phyloP scores from a whole-genome alignment of 1,139 yeast genomes.

The Lodderomyces theae region DNA sequence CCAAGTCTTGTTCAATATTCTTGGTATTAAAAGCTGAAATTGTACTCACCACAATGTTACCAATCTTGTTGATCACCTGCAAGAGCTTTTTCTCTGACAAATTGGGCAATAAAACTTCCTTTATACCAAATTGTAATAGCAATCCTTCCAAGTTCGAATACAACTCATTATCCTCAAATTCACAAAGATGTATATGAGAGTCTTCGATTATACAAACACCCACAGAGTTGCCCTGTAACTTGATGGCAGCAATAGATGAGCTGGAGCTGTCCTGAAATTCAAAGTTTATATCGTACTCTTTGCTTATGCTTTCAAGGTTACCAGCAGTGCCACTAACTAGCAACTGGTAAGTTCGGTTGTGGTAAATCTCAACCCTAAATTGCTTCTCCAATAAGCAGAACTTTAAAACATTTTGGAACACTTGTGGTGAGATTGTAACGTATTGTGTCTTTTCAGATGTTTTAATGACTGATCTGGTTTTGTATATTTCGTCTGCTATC shows the following conservation, averaged over 20 bases:
- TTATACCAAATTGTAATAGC: constrained; percentile 82
- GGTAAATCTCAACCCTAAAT: constrained; percentile 70
- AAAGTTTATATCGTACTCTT: constrained; percentile 51
- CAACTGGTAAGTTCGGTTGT: constrained; percentile 58
- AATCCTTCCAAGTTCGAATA: constrained; percentile 83
- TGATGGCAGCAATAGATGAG: constrained; percentile 76
- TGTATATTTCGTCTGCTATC: constrained; percentile 80
- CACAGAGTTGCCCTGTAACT: constrained; percentile 46
- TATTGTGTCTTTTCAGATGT: constrained; percentile 52
- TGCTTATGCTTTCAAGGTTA: constrained; percentile 54
- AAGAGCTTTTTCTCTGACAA: constrained; percentile 49
- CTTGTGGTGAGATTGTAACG: constrained; percentile 76
- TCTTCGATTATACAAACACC: constrained; percentile 85
- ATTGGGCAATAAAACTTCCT: constrained; percentile 70
- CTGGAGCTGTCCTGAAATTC: constrained; percentile 61
- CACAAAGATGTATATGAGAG: constrained; percentile 67
- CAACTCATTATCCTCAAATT: constrained; percentile 83
- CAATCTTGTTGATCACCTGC: constrained; percentile 65
- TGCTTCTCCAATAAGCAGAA: constrained; percentile 68
- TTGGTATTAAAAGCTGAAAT: constrained; percentile 54
- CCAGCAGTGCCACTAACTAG: constrained; percentile 82
- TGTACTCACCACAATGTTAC: constrained; percentile 69
- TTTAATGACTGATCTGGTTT: constrained; percentile 78
- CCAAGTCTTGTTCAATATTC: constrained; percentile 73
- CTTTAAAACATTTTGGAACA: constrained; percentile 61